A percentile compares a stretch with the other conserved stretches of the same genome.
Evolutionary conservation across 2,329 filamentous ascomycete species (phyloP).

Genomic region (Colletotrichum sp.): DNA sequence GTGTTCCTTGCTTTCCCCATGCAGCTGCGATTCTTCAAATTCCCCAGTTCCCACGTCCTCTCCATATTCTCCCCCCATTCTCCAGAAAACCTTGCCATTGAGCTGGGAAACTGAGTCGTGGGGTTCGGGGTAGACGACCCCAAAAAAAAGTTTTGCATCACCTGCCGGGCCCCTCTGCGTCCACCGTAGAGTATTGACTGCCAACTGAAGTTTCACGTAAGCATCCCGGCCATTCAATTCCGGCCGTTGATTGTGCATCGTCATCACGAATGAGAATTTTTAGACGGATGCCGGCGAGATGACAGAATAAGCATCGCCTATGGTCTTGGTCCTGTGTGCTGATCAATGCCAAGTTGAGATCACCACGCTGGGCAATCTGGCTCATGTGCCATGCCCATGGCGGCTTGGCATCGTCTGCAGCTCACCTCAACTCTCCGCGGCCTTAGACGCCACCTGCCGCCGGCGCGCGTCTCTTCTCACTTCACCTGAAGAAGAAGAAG

Average conservation of each 20-base stretch:
- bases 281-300: not conserved
- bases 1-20: not conserved
- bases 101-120: not conserved
- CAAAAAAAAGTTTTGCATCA: not conserved
- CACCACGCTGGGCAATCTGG: not conserved
- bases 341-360: not conserved
- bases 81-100: conserved; percentile 14
- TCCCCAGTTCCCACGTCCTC: not conserved
- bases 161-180: not conserved
- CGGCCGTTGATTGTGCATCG: not conserved
- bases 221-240: not conserved
- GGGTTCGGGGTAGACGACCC: not conserved
- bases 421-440: not conserved
- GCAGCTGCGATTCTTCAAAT: not conserved
- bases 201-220: not conserved
- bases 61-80: conserved; percentile 2
- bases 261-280: not conserved
- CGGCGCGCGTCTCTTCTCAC: not conserved
- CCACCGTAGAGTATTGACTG: not conserved
- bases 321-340: not conserved
- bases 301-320: not conserved
- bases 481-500: not conserved
- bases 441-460: not conserved
- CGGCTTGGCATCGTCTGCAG: not conserved
- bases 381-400: not conserved